Percentiles rank a stretch among this genome's conserved stretches.
These are phyloP conservation scores for Speleostelium caveatum DNA, from an alignment of 78 protist genomes.

Conservation along the genomic window DNA sequence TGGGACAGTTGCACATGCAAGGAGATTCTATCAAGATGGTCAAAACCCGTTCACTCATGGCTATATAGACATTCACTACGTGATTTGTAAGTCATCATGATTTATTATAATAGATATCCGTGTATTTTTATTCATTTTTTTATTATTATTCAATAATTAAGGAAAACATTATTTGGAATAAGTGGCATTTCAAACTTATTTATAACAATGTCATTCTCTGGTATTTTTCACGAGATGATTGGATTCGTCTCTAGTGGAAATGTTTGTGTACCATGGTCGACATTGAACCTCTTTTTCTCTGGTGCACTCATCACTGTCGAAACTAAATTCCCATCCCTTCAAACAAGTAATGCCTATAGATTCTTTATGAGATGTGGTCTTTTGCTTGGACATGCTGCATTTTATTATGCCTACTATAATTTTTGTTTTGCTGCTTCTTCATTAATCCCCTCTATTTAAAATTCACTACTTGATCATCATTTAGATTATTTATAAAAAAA, in stretches of 20 bases:
- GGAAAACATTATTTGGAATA: conserved; percentile 22
- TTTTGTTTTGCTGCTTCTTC: too few relatives aligned
- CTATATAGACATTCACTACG: conserved; percentile 32
- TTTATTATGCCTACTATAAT: conserved; percentile 30
- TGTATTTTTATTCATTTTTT: background rate
- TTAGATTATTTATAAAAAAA: too few relatives aligned
- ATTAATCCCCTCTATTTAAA: too few relatives aligned
- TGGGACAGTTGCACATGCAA: conserved; percentile 24
- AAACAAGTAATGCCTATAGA: background rate
- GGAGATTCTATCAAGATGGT: conserved; percentile 15
- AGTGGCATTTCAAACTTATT: conserved; percentile 8
- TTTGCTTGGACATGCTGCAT: conserved; percentile 28
- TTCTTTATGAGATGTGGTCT: background rate
- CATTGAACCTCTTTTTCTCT: conserved; percentile 27
- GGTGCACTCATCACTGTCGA: background rate
- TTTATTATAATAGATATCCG: background rate
- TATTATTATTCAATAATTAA: background rate
- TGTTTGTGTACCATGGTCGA: conserved; percentile 60
- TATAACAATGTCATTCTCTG: conserved; percentile 42
- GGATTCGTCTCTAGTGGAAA: background rate
- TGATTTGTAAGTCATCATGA: conserved; percentile 1
- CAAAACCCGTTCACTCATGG: conserved; percentile 47
- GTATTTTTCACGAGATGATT: conserved; percentile 35
- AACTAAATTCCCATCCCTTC: background rate
- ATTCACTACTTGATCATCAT: too few relatives aligned